Percentiles rank a stretch among this genome's conserved stretches.
phyloP scores from a whole-genome alignment of 257 asterid species.

The Petrea volubilis region DNA sequence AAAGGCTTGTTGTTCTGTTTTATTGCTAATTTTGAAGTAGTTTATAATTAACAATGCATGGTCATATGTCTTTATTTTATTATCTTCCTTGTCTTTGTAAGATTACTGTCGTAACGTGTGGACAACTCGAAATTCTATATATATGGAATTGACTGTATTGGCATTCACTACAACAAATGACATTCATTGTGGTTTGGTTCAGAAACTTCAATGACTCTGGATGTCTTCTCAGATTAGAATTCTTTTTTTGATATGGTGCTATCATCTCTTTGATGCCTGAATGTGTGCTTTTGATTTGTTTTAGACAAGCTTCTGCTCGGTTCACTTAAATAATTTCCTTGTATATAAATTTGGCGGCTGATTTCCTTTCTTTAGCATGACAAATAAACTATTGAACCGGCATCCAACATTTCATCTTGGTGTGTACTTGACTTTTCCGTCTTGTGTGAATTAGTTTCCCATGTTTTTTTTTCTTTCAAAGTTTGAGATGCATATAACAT shows the following conservation, averaged over 20 bases:
- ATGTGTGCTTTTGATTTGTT: not conserved
- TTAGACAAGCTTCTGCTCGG: not conserved
- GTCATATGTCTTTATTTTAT: not conserved
- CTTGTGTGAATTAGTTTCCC: not conserved
- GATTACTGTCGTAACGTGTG: not conserved
- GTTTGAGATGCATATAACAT: not conserved
- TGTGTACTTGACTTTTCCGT: not conserved
- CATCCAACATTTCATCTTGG: not conserved
- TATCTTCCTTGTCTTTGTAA: not conserved
- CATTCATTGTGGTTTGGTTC: not conserved
- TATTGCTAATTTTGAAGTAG: constrained; percentile 1
- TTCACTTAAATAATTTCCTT: not conserved
- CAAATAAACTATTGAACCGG: not conserved
- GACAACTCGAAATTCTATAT: not conserved
- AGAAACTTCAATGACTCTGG: not conserved
- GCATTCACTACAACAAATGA: not conserved
- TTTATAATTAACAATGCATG: not conserved
- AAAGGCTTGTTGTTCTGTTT: not conserved
- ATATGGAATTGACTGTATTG: not conserved
- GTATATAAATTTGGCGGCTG: not conserved
- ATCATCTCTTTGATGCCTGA: not conserved
- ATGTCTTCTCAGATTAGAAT: not conserved
- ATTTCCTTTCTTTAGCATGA: not conserved
- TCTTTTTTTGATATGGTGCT: not conserved
- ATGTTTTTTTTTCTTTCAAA: not conserved